These are phyloP conservation scores for Fusarium sp. DNA, from an alignment of 2,329 filamentous ascomycete genomes.

Conservation along the genomic window DNA sequence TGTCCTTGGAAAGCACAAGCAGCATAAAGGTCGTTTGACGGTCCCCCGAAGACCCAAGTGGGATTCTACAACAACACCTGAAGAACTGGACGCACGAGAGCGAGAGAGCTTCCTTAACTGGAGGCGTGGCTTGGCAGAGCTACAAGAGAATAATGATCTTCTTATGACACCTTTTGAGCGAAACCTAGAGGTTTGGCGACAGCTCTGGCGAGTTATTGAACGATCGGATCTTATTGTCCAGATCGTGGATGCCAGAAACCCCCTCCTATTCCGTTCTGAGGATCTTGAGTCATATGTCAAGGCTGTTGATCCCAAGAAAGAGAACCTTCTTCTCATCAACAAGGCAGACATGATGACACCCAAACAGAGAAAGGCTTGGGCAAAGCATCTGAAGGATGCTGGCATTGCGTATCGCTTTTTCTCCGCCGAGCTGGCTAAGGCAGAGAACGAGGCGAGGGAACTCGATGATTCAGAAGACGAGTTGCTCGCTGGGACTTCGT, in stretches of 20 bases:
- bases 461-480: conserved; percentile 57
- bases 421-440: conserved; percentile 90
- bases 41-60: conserved; percentile 90
- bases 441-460: conserved; percentile 79
- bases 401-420: conserved; percentile 95
- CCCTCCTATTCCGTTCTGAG: conserved; percentile 90
- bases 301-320: conserved; percentile 86
- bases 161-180: conserved; percentile 98
- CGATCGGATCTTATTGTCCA: conserved; percentile 94
- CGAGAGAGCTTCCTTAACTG: conserved; percentile 84
- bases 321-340: conserved; percentile 93
- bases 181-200: conserved; percentile 97
- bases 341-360: conserved; percentile 99
- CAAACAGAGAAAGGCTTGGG: conserved; percentile 84
- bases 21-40: conserved; percentile 81
- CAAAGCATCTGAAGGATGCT: conserved; percentile 81
- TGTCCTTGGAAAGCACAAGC: conserved; percentile 81
- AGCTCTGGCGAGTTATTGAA: conserved; percentile 98
- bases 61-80: conserved; percentile 84
- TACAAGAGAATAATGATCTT: conserved; percentile 93
- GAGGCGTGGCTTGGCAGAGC: conserved; percentile 88
- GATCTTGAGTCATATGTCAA: conserved; percentile 95
- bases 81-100: conserved; percentile 82
- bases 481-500: conserved; percentile 35
- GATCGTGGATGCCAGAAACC: conserved; percentile 97